Percentiles rank a stretch among this genome's conserved stretches.
phyloP scores from a whole-genome alignment of 2,329 filamentous ascomycete genomes.

The Teratosphaeria nubilosa region DNA sequence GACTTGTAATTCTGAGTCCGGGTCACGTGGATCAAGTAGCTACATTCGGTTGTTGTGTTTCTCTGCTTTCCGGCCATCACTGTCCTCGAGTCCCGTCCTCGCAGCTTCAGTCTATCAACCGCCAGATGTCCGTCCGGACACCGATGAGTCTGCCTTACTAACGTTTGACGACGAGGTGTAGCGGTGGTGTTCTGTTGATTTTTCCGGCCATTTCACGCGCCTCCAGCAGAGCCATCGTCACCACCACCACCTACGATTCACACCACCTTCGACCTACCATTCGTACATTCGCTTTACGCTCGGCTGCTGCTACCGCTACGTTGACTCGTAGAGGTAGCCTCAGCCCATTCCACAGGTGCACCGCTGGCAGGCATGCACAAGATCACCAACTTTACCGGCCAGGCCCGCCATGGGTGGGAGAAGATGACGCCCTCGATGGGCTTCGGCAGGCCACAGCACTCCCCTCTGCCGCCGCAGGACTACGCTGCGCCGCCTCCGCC shows the following conservation, averaged over 20 bases:
- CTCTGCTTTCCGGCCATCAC: neutral
- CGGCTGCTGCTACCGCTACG: neutral
- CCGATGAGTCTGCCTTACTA: neutral
- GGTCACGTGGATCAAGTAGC: neutral
- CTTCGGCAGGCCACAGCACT: constrained; percentile 35
- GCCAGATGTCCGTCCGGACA: neutral
- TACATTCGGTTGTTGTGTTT: neutral
- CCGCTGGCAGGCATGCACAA: constrained; percentile 45
- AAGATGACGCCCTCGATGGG: constrained; percentile 48
- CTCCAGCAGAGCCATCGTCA: neutral
- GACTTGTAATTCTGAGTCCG: too few species aligned
- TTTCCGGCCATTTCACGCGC: neutral
- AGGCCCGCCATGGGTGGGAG: constrained; percentile 58
- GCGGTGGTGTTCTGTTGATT: neutral
- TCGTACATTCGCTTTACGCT: neutral
- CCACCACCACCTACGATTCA: neutral
- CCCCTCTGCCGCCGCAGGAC: constrained; percentile 5
- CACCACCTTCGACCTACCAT: neutral
- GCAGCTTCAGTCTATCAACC: neutral
- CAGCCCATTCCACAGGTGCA: neutral
- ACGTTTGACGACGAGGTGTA: neutral
- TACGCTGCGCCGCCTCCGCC: constrained; percentile 3
- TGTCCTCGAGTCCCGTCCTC: neutral
- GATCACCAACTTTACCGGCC: constrained; percentile 57
- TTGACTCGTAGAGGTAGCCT: neutral